Evolutionary conservation across 257 asterid species (phyloP).

Genomic region (Ilex asprella): DNA sequence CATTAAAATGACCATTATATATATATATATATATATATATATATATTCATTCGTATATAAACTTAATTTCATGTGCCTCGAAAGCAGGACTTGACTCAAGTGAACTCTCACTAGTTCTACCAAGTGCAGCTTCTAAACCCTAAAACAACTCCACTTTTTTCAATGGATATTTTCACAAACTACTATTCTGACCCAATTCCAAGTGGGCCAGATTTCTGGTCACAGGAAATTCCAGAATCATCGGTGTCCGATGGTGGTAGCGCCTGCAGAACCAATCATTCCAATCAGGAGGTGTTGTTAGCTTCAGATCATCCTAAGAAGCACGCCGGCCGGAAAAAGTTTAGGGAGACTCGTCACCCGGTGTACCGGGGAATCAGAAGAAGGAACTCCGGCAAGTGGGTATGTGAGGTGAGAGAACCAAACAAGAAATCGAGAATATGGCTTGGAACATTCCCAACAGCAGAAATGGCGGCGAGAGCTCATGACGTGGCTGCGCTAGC

Average conservation of each 20-base stretch:
- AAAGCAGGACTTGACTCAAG: too few relatives aligned
- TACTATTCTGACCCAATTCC: conserved; percentile 17
- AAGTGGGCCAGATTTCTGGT: conserved; percentile 1
- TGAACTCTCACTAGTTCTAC: too few relatives aligned
- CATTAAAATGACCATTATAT: too few relatives aligned
- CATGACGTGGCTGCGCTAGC: conserved; percentile 75
- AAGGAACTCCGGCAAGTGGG: conserved; percentile 21
- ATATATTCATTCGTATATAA: too few relatives aligned
- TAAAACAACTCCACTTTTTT: too few relatives aligned
- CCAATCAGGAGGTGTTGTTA: conserved; percentile 26
- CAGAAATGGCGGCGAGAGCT: conserved; percentile 72
- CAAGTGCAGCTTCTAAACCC: too few relatives aligned
- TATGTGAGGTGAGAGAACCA: conserved; percentile 47
- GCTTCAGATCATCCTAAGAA: conserved; percentile 51
- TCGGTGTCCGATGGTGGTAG: conserved; percentile 15
- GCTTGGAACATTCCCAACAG: conserved; percentile 66
- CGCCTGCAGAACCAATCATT: conserved; percentile 2
- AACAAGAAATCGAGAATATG: conserved; percentile 64
- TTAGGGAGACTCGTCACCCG: conserved; percentile 31
- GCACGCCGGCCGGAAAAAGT: conserved; percentile 16
- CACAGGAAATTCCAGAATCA: conserved; percentile 6
- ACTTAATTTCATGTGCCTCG: too few relatives aligned
- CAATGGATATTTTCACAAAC: conserved; percentile 9
- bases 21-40: too few relatives aligned
- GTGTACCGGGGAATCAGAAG: conserved; percentile 19